A percentile compares a stretch with the other conserved stretches of the same genome.
These are phyloP conservation scores for Oropetium thomaeum DNA, from an alignment of 176 grass and related monocot genomes.

Conservation along the genomic window DNA sequence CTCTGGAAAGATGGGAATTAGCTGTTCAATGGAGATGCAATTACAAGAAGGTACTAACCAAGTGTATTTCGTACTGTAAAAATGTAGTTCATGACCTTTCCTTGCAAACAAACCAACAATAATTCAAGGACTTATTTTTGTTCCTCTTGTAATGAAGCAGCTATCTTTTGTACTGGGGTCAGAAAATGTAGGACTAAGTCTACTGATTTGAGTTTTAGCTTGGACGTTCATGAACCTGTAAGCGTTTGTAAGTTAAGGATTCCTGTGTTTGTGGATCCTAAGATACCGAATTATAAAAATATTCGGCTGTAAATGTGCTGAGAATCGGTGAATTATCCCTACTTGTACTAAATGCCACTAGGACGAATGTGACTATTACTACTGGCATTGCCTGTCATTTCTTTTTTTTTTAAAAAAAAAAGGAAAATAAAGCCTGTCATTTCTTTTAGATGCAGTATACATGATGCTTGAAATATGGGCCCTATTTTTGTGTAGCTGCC, in stretches of 20 bases:
- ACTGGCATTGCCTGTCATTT: background rate
- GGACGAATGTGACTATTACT: background rate
- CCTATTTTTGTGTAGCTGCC: background rate
- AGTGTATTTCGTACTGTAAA: slow-evolving; percentile 62
- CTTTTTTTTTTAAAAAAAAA: too few relatives aligned
- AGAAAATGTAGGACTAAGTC: background rate
- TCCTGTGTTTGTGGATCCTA: background rate
- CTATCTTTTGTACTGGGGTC: background rate
- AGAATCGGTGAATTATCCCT: background rate
- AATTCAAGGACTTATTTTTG: background rate
- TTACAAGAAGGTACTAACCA: slow-evolving; percentile 63
- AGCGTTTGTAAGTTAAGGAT: background rate
- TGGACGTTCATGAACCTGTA: background rate
- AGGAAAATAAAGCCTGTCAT: too few relatives aligned
- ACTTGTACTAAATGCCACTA: background rate
- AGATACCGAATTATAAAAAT: background rate
- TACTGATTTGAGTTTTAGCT: background rate
- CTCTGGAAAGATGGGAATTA: slow-evolving; percentile 81
- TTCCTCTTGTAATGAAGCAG: background rate
- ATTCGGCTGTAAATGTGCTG: background rate
- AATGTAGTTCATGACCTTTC: slow-evolving; percentile 43
- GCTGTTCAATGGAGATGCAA: slow-evolving; percentile 71
- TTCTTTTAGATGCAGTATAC: background rate
- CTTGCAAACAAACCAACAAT: slow-evolving; percentile 33
- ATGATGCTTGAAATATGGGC: background rate